Evolutionary conservation across 768 basidiomycete species (phyloP).

Genomic region (Coprinopsis marcescibilis): DNA sequence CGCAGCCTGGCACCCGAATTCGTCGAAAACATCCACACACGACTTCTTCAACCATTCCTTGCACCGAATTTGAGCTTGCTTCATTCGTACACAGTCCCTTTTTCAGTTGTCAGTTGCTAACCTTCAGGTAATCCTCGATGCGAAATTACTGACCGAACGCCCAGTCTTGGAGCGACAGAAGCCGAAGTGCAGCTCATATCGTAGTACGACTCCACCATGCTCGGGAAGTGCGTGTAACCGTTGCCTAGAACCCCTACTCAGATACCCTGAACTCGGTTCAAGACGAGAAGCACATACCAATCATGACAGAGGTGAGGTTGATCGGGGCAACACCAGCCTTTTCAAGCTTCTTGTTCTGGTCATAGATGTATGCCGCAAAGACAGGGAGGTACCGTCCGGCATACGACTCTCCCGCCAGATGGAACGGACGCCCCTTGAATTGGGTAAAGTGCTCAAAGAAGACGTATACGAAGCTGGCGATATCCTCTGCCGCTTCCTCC

Average conservation of each 20-base stretch:
- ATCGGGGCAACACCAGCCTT: slow-evolving; percentile 50
- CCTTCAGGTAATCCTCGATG: slow-evolving; percentile 9
- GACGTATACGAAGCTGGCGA: slow-evolving; percentile 64
- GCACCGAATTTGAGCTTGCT: slow-evolving; percentile 58
- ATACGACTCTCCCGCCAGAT: slow-evolving; percentile 73
- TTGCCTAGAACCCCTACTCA: slow-evolving; percentile 55
- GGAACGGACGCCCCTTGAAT: slow-evolving; percentile 63
- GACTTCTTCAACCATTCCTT: slow-evolving; percentile 44
- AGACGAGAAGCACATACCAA: slow-evolving; percentile 36
- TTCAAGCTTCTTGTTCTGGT: slow-evolving; percentile 55
- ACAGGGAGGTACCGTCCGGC: slow-evolving; percentile 69
- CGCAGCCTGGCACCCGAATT: slow-evolving; percentile 59
- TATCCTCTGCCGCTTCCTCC: slow-evolving; percentile 63
- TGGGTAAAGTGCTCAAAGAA: slow-evolving; percentile 71
- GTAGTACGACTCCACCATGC: slow-evolving; percentile 33
- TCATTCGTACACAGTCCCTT: slow-evolving; percentile 54
- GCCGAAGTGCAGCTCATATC: slow-evolving; percentile 53
- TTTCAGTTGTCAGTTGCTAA: slow-evolving; percentile 30
- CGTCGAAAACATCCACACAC: slow-evolving; percentile 63
- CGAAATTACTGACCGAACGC: slow-evolving; percentile 40
- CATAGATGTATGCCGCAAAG: slow-evolving; percentile 73
- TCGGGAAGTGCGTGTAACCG: slow-evolving; percentile 53
- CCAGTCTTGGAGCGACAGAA: slow-evolving; percentile 40
- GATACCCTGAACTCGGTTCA: background rate
- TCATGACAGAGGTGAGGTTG: slow-evolving; percentile 69